Percentiles rank a stretch among this genome's conserved stretches.
Conservation (phyloP, 805 yeast species). For the Lachancea kluyveri region DNA sequence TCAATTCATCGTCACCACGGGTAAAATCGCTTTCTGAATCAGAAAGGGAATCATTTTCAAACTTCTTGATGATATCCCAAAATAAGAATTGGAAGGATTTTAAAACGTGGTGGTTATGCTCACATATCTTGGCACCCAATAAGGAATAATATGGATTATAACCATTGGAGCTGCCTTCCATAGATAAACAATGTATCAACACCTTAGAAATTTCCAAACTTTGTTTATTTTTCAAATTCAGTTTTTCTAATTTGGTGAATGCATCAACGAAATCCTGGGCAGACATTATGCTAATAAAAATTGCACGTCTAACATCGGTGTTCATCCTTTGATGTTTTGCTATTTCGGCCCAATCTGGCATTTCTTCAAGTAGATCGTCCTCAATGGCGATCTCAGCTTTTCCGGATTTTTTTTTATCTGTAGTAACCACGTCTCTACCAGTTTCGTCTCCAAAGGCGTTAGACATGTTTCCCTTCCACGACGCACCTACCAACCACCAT, state of each 20-base stretch:
- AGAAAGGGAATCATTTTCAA: constrained; percentile 49
- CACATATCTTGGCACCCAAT: constrained; percentile 71
- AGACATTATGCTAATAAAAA: constrained; percentile 91
- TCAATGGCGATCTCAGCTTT: constrained; percentile 38
- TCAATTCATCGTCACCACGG: constrained; percentile 31
- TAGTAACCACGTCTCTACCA: constrained; percentile 14
- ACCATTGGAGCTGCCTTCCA: constrained; percentile 49
- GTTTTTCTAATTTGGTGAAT: constrained; percentile 69
- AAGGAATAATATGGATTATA: constrained; percentile 89
- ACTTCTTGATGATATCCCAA: constrained; percentile 78
- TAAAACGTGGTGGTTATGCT: constrained; percentile 56
- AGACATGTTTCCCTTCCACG: constrained; percentile 74
- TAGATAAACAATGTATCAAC: constrained; percentile 75
- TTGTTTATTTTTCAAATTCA: constrained; percentile 72
- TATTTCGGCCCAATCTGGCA: constrained; percentile 83
- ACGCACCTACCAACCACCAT: constrained; percentile 99
- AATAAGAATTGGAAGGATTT: constrained; percentile 83
- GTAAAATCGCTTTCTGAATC: constrained; percentile 28
- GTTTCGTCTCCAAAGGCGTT: constrained; percentile 23
- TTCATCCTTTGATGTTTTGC: constrained; percentile 90
- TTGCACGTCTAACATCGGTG: constrained; percentile 90
- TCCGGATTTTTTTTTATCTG: constrained; percentile 20
- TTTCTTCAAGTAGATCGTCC: constrained; percentile 56
- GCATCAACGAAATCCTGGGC: constrained; percentile 91
- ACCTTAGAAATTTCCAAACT: constrained; percentile 84